Evolutionary conservation across 495 filamentous ascomycete genomes (phyloP), one percentile per base, ranked within the genome.

Genomic region (Niebla homalea): DNA sequence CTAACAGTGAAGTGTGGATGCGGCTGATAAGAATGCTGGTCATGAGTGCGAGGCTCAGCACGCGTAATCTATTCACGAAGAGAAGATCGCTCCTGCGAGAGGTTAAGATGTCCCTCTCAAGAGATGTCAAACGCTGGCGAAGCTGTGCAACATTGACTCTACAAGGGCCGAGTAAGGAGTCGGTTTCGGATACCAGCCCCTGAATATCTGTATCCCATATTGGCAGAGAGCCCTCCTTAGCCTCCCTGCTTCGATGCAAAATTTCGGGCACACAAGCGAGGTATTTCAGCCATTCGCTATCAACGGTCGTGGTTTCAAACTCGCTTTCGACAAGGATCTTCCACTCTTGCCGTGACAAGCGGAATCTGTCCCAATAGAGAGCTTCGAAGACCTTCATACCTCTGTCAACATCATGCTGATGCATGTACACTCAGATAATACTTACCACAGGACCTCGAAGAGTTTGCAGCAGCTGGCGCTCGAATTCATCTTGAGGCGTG

Each of bases 381-480:
- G 65, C 66, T 47, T 72, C 68, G 36, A 72, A 66, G 5, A 71
- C 54, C 69, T 70, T 22, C 10, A 19, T 25, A 39, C 8, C 15
- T 18, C 14, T 6, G 26, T 29, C 59, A n/a, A 59, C 45, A 18
- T 45, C 4, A 12, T 14, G 40, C 20, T 19, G n/a, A 19, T 36
- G 7, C 5, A 22, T n/a, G n/a, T 16, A 41, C 36, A 37, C 1
- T 8, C 15, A 15, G 15, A 21, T 21, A 6, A 32, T 3, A 49
- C 59, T 20, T 61, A 72, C 69, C 46, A 72, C 67, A 32, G 58
- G 62, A 11, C 68, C 69, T 8, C 67, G 60, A 32, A 72, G 42
- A 1, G 64, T 65, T 8, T 67, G 42, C 11, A 71, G 59, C 5
- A 73, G 43, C 43, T 62, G 61, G 6, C 43, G 39, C 49, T 71